A percentile compares a stretch with the other conserved stretches of the same genome.
Conservation (phyloP, 129 eudicot species). For the Chrysanthemum makinoi region DNA sequence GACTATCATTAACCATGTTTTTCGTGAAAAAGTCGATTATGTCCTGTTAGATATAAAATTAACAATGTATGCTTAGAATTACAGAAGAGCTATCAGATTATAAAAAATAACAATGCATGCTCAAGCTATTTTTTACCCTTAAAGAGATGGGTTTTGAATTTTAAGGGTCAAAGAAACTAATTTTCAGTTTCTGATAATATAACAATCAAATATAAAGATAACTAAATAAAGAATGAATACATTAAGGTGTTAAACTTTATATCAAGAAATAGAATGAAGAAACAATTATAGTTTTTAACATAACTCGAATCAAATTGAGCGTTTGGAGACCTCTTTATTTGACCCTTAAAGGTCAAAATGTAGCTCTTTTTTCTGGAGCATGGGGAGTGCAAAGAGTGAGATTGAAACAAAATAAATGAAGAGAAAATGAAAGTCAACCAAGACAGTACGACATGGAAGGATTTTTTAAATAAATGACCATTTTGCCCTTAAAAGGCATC, state of each 20-base stretch:
- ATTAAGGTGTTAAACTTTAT: neutral
- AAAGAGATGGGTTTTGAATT: neutral
- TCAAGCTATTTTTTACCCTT: neutral
- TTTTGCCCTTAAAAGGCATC: too few relatives aligned
- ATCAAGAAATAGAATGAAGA: neutral
- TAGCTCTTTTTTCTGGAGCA: too few relatives aligned
- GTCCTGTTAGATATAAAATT: slow-evolving; percentile 8
- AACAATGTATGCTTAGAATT: neutral
- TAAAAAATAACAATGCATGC: neutral
- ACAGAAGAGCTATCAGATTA: neutral
- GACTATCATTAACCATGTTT: slow-evolving; percentile 8
- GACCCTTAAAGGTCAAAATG: neutral
- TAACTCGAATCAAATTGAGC: neutral
- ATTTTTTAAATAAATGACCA: too few relatives aligned
- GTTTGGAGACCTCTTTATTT: neutral
- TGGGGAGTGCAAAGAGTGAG: too few relatives aligned
- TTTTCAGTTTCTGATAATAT: neutral
- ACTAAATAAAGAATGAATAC: neutral
- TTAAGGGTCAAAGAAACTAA: neutral
- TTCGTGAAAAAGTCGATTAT: slow-evolving; percentile 6
- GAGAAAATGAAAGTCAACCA: too few relatives aligned
- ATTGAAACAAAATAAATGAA: too few relatives aligned
- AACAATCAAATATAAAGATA: neutral
- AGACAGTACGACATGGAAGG: too few relatives aligned
- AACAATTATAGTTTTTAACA: neutral